Base-by-base conservation (phyloP, 2,329 filamentous ascomycete species). In the Aureobasidium uvarum region DNA sequence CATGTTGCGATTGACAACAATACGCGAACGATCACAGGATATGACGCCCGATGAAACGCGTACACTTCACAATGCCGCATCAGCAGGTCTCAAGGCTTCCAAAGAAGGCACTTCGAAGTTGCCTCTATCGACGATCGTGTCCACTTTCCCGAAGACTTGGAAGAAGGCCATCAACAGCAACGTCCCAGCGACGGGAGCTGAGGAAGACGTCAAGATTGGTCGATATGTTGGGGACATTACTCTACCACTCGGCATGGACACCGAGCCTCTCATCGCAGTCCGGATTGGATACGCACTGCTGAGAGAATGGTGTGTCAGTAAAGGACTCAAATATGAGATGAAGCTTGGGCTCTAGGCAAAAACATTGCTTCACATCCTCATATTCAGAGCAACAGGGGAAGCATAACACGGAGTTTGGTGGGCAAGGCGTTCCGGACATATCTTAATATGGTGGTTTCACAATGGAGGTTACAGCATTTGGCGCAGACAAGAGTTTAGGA, bases 191-290 rank as follows among this genome's bases (percentile, higher is more conserved):
- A 36, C 20, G 11, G 38, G 20, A 13, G 31, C 67, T 3, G 58
- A 67, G 4, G 52, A 66, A 51, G 46, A 51, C 5, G 59, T 77
- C n/a, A 71, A 70, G 33, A 71, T 73, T 5, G 72, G 71, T 3
- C 73, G 74, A 23, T 70, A 72, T 16, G 67, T 58, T 25, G 75
- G 76, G 0, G 75, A 75, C 0, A 81, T 78, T 66, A 76, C 74
- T 45, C 69, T 82, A 3, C 79, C 79, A 0, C 67, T 81, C 0
- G 72, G 72, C 1, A 69, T 71, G 13, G 75, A 78, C 33, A 80
- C 78, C 0, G 76, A 74, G 5, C 77, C 80, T 0, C 70, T 81
- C n/a, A 74, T 78, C 59, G 79, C 79, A 1, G 79, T 81, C 1
- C 70, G 80, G 0, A 79, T 81, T 43, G 80, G 78, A 0, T 68